phyloP scores from a whole-genome alignment of 139 green algal species.

The Chloropicon primus region DNA sequence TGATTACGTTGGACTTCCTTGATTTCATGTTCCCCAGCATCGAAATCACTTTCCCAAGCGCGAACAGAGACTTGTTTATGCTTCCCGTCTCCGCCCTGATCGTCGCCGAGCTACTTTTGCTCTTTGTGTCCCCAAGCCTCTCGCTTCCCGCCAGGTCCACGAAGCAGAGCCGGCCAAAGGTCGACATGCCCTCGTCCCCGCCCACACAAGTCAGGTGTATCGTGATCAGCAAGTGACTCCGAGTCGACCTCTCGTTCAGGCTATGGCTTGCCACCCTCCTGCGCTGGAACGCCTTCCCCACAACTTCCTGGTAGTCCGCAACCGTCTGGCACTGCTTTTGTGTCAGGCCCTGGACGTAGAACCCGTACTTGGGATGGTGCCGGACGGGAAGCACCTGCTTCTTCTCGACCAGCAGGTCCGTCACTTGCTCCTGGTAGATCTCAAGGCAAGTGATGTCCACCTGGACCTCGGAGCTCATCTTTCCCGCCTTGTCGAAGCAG shows the following conservation, averaged over 20 bases:
- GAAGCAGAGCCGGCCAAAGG: conserved; percentile 66
- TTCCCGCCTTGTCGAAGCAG: conserved; percentile 4
- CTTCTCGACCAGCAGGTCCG: conserved; percentile 35
- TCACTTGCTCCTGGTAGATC: conserved; percentile 59
- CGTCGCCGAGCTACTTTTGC: not conserved
- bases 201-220: conserved; percentile 34
- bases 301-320: not conserved
- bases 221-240: conserved; percentile 77
- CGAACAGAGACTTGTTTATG: conserved; percentile 89
- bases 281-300: not conserved
- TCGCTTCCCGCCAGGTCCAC: conserved; percentile 87
- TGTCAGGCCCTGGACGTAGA: conserved; percentile 46
- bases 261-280: conserved; percentile 41
- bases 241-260: conserved; percentile 69
- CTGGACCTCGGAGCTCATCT: not conserved
- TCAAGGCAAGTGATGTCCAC: conserved; percentile 28
- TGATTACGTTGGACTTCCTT: conserved; percentile 6
- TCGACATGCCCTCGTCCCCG: conserved; percentile 12
- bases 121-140: conserved; percentile 60
- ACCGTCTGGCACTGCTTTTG: conserved; percentile 6
- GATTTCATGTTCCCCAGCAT: conserved; percentile 16
- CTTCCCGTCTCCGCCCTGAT: conserved; percentile 61
- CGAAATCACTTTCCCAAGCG: conserved; percentile 72
- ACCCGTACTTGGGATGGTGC: conserved; percentile 29
- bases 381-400: conserved; percentile 27